These are phyloP conservation scores for Arabidopsis arenosa DNA, from an alignment of 345 rosid genomes.

Conservation along the genomic window DNA sequence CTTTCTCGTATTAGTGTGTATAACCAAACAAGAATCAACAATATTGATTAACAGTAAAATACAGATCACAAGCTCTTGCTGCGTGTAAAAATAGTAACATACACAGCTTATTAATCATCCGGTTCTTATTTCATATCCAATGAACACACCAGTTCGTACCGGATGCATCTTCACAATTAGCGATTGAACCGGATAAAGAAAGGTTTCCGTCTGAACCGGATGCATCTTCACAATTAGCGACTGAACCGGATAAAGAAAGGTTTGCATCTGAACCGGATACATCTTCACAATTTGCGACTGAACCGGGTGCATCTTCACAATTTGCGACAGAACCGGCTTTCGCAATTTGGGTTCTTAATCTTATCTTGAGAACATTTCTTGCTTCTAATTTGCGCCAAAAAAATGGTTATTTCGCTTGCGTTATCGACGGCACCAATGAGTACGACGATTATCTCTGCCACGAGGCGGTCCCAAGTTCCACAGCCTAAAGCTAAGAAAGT, in stretches of 20 bases:
- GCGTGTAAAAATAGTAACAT: no score
- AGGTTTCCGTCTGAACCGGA: background rate
- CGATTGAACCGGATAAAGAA: background rate
- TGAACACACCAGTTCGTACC: no score
- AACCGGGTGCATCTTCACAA: background rate
- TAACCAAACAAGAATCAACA: no score
- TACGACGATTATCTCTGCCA: slow-evolving; percentile 14
- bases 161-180: background rate
- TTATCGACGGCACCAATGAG: slow-evolving; percentile 26
- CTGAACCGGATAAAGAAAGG: no score
- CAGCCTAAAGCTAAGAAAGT: slow-evolving; percentile 24
- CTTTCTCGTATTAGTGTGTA: no score
- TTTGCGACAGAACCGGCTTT: background rate
- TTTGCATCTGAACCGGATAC: no score
- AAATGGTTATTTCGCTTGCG: slow-evolving; percentile 33
- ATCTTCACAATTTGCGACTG: background rate
- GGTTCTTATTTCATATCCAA: no score
- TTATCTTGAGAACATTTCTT: background rate
- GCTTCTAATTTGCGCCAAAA: slow-evolving; percentile 18
- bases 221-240: no score
- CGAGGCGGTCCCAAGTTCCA: slow-evolving; percentile 32
- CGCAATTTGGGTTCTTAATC: background rate
- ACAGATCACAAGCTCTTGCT: no score
- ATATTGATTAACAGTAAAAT: no score
- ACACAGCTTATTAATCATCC: no score